Base-by-base conservation (phyloP, 768 basidiomycete genomes). In the Termitomyces sp. region DNA sequence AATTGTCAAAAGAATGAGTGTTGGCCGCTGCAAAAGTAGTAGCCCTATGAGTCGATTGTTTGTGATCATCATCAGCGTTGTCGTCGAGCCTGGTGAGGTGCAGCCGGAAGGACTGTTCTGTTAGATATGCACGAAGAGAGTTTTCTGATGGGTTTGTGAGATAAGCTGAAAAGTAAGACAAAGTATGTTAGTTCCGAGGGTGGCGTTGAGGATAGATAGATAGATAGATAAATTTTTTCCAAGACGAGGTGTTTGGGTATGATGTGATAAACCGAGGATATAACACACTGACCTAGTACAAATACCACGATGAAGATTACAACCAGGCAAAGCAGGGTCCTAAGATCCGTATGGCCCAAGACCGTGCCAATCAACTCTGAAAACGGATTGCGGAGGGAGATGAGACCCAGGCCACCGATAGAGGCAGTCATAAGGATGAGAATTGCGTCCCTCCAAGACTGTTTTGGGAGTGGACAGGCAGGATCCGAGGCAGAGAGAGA, bases 71-170 rank as follows among this genome's bases (percentile, higher is more conserved):
- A 57, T 86, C 83, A 60, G 76, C 70, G 51, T 76, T 78, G 68
- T 88, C 88, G 67, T 95, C 89, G 68, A 97, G 84, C 59, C 88
- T 88, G 62, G 86, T 92, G 62, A 98, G 84, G 73, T 98, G 95
- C 59, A 92, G 91, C 56, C 96, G 92, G 73, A 99, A 98, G 31
- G 94, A 96, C 70, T 92, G 92, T 70, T 97, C 95, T n/a, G 96
- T 98, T 66, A 98, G 87, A 77, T 93, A 96, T 20, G 94, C 82
- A 56, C 96, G 87, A 76, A 99, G 98, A 7, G 94, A 94, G 51
- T 87, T 87, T 75, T 98, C 95, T 59, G 89, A 87, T 29, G 96
- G 96, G 74, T 98, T 98, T 38, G 94, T 93, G 71, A 96, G 85
- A 79, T 94, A 94, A 52, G 96, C 96, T 98, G 78, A 3, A 42